Conservation (phyloP, 1,139 yeast species). For the Kodamaea anthophila region DNA sequence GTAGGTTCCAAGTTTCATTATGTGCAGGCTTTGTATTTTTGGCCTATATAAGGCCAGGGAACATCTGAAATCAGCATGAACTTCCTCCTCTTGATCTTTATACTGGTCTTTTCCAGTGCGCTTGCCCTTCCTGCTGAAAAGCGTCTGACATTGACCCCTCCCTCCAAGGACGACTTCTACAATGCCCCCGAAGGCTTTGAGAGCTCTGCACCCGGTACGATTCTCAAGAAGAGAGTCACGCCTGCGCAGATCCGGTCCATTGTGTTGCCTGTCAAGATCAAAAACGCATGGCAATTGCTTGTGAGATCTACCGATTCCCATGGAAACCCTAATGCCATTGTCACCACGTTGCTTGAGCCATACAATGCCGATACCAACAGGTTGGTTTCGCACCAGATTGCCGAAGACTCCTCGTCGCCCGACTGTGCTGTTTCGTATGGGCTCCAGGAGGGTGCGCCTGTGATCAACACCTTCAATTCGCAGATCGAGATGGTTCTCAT, state of each 20-base stretch:
- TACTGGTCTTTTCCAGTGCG: slow-evolving; percentile 3
- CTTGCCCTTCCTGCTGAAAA: slow-evolving; percentile 2
- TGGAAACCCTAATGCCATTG: slow-evolving; percentile 26
- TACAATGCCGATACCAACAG: slow-evolving; percentile 22
- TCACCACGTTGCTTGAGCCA: slow-evolving; percentile 28
- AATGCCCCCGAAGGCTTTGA: slow-evolving; percentile 21
- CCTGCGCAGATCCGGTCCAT: slow-evolving; percentile 16
- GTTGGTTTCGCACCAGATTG: slow-evolving; percentile 29
- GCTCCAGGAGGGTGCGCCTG: slow-evolving; percentile 13
- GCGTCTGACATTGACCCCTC: neutral
- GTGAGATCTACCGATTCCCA: slow-evolving; percentile 27
- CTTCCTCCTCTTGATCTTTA: slow-evolving; percentile 1
- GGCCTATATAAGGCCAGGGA: too few relatives aligned
- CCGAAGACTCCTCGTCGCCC: slow-evolving; percentile 25
- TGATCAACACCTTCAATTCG: slow-evolving; percentile 12
- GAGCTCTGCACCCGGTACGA: slow-evolving; percentile 16
- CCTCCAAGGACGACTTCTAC: slow-evolving; percentile 21
- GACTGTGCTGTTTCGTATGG: slow-evolving; percentile 32
- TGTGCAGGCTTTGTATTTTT: too few relatives aligned
- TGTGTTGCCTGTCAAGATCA: slow-evolving; percentile 11
- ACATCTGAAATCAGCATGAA: too few relatives aligned
- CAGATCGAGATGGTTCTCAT: slow-evolving; percentile 19
- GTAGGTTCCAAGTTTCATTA: too few relatives aligned
- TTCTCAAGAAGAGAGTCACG: slow-evolving; percentile 19
- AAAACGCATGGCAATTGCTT: slow-evolving; percentile 24